Conservation (phyloP, 2,329 filamentous ascomycete species). For the Talaromyces sp. region DNA sequence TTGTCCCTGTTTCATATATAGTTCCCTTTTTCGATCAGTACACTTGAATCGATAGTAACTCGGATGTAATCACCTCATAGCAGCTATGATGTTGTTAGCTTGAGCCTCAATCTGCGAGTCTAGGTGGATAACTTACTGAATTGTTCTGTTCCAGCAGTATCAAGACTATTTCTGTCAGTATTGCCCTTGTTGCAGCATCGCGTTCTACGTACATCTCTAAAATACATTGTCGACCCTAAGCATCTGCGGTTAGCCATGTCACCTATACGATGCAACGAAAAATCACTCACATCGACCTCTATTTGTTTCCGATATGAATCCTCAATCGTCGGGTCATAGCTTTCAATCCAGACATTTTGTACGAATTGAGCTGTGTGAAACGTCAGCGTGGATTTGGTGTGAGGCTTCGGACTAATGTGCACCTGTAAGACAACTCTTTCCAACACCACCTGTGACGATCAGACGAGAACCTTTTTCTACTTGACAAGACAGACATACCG, state of each 20-base stretch:
- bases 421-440: slow-evolving; percentile 91
- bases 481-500: slow-evolving; percentile 48
- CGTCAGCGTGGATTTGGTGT: neutral
- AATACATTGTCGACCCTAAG: slow-evolving; percentile 77
- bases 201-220: slow-evolving; percentile 70
- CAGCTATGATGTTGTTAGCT: slow-evolving; percentile 39
- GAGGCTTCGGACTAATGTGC: slow-evolving; percentile 23
- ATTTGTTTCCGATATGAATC: slow-evolving; percentile 86
- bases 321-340: slow-evolving; percentile 83
- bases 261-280: neutral
- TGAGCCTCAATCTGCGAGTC: neutral
- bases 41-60: neutral
- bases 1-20: slow-evolving; percentile 92
- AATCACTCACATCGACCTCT: slow-evolving; percentile 75
- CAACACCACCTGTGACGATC: slow-evolving; percentile 67
- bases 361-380: slow-evolving; percentile 72
- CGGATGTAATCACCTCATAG: slow-evolving; percentile 51
- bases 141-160: slow-evolving; percentile 88
- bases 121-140: slow-evolving; percentile 64
- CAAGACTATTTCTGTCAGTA: slow-evolving; percentile 54
- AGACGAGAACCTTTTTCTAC: slow-evolving; percentile 3
- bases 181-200: slow-evolving; percentile 14
- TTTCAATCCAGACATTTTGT: slow-evolving; percentile 91
- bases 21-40: slow-evolving; percentile 54
- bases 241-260: slow-evolving; percentile 30